Evolutionary conservation across 1,284 basidiomycete genomes (phyloP), one percentile per base, ranked within the genome.

Genomic region (Trametes sp.): DNA sequence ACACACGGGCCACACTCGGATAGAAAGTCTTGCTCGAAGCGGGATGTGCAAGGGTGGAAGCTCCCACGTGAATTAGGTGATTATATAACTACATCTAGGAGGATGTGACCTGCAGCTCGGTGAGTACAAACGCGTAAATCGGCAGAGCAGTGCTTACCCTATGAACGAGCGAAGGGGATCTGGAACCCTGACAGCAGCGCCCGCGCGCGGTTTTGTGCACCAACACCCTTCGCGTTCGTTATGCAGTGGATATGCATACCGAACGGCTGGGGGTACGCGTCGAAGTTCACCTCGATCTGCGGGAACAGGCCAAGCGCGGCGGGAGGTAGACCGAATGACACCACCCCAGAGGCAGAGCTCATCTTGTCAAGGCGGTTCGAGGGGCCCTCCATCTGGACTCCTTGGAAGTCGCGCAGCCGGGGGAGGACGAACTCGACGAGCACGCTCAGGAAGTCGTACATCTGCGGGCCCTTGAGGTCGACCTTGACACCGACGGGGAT

Each of bases 351-450:
- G 6, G 93, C 89, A 0, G 91, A 89, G 48, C 88, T 89, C 0
- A 95, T 89, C 4, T 88, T 90, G 66, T 86, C 83, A 36, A 85
- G 78, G 63, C 82, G 83, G 54, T 84, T 77, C n/a, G 84, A 82
- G 35, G 86, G 77, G 44, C 92, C 83, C 60, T 93, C 88, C 62
- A 96, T 80, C 4, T 84, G 75, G 64, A 99, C 77, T 26, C 97
- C 98, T 8, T 84, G 82, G 80, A 96, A 99, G 70, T 98, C 96
- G 71, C 96, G 87, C 67, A 98, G 77, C 24, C 97, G 88, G 2
- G 97, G 98, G 24, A 98, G 82, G 55, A 99, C 97, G 75, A 98
- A 98, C 71, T 98, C 96, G 70, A 90, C 88, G 69, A 99, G 86
- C 8, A 88, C 88, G 65, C 90, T 89, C 63, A 99, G 80, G 77